These are phyloP conservation scores for Bombardia bombarda DNA, from an alignment of 495 filamentous ascomycete species.

Conservation along the genomic window DNA sequence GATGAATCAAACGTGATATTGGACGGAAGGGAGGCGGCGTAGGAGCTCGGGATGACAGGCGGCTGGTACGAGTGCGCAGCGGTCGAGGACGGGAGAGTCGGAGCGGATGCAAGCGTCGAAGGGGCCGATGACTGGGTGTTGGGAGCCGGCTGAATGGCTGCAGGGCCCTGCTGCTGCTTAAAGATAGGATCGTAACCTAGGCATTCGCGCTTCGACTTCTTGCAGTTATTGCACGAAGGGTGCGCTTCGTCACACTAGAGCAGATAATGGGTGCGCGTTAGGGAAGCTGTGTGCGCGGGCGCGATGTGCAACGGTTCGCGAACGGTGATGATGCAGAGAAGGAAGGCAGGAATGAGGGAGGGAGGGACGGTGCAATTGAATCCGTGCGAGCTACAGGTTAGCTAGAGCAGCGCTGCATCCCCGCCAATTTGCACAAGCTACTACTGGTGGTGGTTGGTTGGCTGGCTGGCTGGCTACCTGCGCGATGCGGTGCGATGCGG, in stretches of 20 bases:
- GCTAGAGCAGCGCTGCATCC: no score
- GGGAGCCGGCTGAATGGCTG: conserved; percentile 65
- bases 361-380: no score
- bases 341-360: not conserved
- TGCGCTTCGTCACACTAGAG: conserved; percentile 91
- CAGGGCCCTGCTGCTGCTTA: conserved; percentile 72
- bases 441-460: no score
- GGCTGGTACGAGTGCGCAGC: conserved; percentile 20
- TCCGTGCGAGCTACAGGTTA: no score
- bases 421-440: no score
- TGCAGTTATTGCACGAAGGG: conserved; percentile 91
- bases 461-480: no score
- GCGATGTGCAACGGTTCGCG: no score
- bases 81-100: conserved; percentile 60
- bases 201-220: conserved; percentile 96
- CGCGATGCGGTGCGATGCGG: no score
- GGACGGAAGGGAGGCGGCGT: conserved; percentile 21
- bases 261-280: no score
- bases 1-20: conserved; percentile 23
- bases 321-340: not conserved
- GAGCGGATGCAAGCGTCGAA: no score
- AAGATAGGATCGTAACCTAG: conserved; percentile 98
- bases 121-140: no score
- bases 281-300: no score
- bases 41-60: conserved; percentile 23